Conservation (phyloP, 169 alveolate species). For the Plasmodium fragile region DNA sequence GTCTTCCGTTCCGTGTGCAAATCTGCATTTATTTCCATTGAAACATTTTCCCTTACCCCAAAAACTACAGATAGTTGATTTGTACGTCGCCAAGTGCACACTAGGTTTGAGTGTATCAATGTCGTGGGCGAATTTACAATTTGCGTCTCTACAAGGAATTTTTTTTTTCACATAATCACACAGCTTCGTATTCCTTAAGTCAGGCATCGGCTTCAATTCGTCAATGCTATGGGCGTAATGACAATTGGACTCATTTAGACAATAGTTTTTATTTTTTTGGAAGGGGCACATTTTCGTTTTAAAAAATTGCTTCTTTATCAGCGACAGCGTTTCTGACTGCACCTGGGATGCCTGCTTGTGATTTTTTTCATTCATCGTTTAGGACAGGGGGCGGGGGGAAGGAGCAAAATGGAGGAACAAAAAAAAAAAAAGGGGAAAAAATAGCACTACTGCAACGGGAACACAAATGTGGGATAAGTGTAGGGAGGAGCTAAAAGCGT, state of each 20-base stretch:
- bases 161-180: constrained; percentile 79
- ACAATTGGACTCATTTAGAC: constrained; percentile 78
- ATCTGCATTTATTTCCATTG: constrained; percentile 82
- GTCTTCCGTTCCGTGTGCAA: constrained; percentile 83
- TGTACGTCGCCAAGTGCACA: constrained; percentile 81
- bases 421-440: background rate
- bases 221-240: constrained; percentile 82
- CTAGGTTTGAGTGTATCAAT: constrained; percentile 80
- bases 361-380: constrained; percentile 41
- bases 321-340: constrained; percentile 69
- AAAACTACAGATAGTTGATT: constrained; percentile 81
- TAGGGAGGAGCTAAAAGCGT: background rate
- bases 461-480: background rate
- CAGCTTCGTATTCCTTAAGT: constrained; percentile 81
- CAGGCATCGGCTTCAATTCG: constrained; percentile 83
- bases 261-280: constrained; percentile 71
- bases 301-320: constrained; percentile 72
- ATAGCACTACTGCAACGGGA: background rate
- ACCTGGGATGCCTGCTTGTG: constrained; percentile 20
- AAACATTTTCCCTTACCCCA: constrained; percentile 84
- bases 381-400: background rate
- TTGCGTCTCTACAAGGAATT: constrained; percentile 51
- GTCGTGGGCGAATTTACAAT: constrained; percentile 83
- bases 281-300: constrained; percentile 77
- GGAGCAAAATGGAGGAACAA: background rate